Conservation (phyloP, 768 basidiomycete species). For the Lyophyllum shimeji region DNA sequence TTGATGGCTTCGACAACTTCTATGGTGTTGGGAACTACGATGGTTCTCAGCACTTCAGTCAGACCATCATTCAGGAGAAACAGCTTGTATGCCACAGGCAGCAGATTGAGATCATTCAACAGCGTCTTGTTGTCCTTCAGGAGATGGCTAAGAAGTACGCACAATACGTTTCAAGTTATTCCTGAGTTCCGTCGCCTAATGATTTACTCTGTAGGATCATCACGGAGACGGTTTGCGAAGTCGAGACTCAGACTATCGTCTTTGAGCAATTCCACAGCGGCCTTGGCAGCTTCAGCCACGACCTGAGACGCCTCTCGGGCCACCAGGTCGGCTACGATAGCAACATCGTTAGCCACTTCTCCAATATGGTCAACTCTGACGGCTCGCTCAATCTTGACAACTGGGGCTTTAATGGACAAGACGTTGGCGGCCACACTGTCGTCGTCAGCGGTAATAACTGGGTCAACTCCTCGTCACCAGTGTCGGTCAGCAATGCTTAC, state of each 20-base stretch:
- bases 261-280: slow-evolving; percentile 33
- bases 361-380: slow-evolving; percentile 26
- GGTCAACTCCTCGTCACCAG: slow-evolving; percentile 23
- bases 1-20: slow-evolving; percentile 36
- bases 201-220: slow-evolving; percentile 22
- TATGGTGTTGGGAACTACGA: slow-evolving; percentile 36
- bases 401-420: slow-evolving; percentile 31
- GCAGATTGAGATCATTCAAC: slow-evolving; percentile 30
- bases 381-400: slow-evolving; percentile 28
- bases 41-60: slow-evolving; percentile 23
- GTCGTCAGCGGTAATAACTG: slow-evolving; percentile 27
- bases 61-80: slow-evolving; percentile 24
- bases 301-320: slow-evolving; percentile 28
- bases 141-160: slow-evolving; percentile 33
- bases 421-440: slow-evolving; percentile 27
- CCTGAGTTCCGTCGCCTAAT: background rate
- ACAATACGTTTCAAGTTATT: background rate
- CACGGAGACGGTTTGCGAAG: slow-evolving; percentile 32
- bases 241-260: slow-evolving; percentile 35
- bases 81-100: slow-evolving; percentile 29
- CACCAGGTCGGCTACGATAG: slow-evolving; percentile 33
- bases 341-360: slow-evolving; percentile 27
- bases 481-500: slow-evolving; percentile 23
- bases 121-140: slow-evolving; percentile 32
- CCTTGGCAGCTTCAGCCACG: slow-evolving; percentile 28